A percentile compares a stretch with the other conserved stretches of the same genome.
Conservation (phyloP, 192 early-diverging fungal species). For the Coemansia sp. region DNA sequence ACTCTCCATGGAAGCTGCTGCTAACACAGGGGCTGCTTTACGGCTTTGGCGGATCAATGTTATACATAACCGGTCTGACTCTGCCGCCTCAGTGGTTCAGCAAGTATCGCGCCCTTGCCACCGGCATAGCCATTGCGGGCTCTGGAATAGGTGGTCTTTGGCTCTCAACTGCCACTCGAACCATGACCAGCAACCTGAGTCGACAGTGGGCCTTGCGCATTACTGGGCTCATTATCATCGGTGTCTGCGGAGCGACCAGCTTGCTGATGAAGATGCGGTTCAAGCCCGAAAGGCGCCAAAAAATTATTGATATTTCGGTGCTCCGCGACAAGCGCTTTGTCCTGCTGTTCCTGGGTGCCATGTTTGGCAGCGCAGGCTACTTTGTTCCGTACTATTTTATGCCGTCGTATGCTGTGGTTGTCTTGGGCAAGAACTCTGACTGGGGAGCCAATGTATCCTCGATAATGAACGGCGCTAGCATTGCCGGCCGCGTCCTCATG, state of each 20-base stretch:
- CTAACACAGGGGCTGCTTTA: slow-evolving; percentile 71
- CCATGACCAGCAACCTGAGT: slow-evolving; percentile 55
- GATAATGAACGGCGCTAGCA: slow-evolving; percentile 31
- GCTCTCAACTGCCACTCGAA: slow-evolving; percentile 55
- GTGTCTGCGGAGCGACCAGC: slow-evolving; percentile 8
- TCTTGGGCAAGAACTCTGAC: slow-evolving; percentile 3
- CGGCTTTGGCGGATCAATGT: slow-evolving; percentile 62
- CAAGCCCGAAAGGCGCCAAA: slow-evolving; percentile 6
- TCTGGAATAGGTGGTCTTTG: slow-evolving; percentile 68
- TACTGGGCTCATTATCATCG: slow-evolving; percentile 55
- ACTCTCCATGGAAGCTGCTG: slow-evolving; percentile 60
- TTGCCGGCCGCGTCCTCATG: slow-evolving; percentile 26
- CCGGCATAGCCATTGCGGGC: slow-evolving; percentile 68
- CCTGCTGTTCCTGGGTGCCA: slow-evolving; percentile 11
- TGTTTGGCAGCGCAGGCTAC: slow-evolving; percentile 12
- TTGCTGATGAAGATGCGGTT: slow-evolving; percentile 21
- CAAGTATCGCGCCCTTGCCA: slow-evolving; percentile 60
- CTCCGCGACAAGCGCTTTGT: slow-evolving; percentile 13
- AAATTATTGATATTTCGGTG: slow-evolving; percentile 16
- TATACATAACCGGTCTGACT: slow-evolving; percentile 63
- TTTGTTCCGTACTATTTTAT: slow-evolving; percentile 20
- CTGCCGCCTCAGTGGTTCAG: slow-evolving; percentile 68
- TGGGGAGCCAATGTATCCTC: slow-evolving; percentile 35
- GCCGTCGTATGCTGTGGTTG: slow-evolving; percentile 21
- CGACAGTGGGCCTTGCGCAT: slow-evolving; percentile 63